phyloP scores from a whole-genome alignment of 768 basidiomycete species.

The Naganishia friedmannii region DNA sequence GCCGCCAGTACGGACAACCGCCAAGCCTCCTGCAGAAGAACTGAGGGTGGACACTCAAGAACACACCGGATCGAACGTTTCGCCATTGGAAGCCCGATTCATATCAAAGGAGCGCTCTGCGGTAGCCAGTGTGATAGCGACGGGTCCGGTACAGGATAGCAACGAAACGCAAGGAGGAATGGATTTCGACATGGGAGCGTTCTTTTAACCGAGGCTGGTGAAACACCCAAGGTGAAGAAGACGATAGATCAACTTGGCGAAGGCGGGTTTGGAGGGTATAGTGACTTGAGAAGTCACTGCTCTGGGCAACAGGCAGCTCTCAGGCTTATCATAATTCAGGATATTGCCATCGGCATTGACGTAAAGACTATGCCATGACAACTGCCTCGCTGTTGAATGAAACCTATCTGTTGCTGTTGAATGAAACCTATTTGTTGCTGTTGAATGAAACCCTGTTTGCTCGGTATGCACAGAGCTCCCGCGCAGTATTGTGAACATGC shows the following conservation, averaged over 20 bases:
- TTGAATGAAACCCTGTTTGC: no score
- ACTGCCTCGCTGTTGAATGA: background rate
- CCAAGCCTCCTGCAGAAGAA: slow-evolving; percentile 57
- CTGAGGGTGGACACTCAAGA: background rate
- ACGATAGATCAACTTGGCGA: background rate
- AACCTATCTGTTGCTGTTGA: no score
- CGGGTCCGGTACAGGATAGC: slow-evolving; percentile 13
- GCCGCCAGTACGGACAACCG: slow-evolving; percentile 38
- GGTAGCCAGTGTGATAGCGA: slow-evolving; percentile 24
- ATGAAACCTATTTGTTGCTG: no score
- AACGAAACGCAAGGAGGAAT: slow-evolving; percentile 58
- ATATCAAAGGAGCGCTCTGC: slow-evolving; percentile 18
- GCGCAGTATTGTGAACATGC: no score
- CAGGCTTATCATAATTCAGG: no score
- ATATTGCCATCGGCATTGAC: background rate
- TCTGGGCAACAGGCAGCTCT: no score
- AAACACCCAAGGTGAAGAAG: background rate
- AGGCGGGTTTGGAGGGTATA: background rate
- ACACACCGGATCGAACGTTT: slow-evolving; percentile 58
- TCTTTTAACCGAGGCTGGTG: slow-evolving; percentile 48
- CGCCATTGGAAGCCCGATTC: slow-evolving; percentile 35
- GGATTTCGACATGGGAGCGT: slow-evolving; percentile 82
- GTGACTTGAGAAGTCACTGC: background rate
- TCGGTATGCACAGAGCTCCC: no score
- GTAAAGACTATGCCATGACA: background rate